phyloP scores from a whole-genome alignment of 2,329 filamentous ascomycete genomes.

The Sphaceloma murrayae region DNA sequence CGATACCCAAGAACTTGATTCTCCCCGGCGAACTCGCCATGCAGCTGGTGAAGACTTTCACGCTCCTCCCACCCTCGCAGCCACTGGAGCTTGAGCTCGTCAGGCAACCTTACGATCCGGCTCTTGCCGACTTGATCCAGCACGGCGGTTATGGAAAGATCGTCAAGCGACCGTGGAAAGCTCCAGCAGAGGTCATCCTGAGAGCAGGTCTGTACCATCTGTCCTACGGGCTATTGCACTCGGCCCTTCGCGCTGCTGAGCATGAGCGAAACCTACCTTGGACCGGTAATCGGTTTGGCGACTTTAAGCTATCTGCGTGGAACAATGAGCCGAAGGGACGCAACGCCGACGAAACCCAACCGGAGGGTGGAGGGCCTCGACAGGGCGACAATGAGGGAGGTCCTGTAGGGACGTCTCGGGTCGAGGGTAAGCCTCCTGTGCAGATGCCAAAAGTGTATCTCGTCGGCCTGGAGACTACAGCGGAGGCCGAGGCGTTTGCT shows the following conservation, averaged over 20 bases:
- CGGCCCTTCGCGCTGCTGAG: conserved; percentile 23
- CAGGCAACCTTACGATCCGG: conserved; percentile 19
- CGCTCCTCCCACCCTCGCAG: conserved; percentile 39
- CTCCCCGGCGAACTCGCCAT: conserved; percentile 41
- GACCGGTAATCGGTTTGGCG: conserved; percentile 6
- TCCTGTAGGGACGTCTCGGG: conserved; percentile 25
- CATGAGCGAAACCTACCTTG: conserved; percentile 22
- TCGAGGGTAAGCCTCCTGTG: conserved; percentile 28
- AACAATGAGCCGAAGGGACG: conserved; percentile 16
- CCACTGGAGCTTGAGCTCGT: conserved; percentile 25
- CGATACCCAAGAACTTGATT: conserved; percentile 35
- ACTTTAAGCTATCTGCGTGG: conserved; percentile 1
- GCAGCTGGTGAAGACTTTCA: conserved; percentile 37
- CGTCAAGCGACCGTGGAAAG: conserved; percentile 23
- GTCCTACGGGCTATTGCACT: conserved; percentile 19
- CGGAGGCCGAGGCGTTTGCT: conserved; percentile 46
- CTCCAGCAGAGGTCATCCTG: conserved; percentile 28
- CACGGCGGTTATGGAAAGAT: conserved; percentile 28
- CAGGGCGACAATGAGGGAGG: conserved; percentile 26
- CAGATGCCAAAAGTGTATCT: conserved; percentile 34
- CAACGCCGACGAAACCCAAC: conserved; percentile 13
- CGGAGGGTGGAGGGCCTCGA: too few species aligned
- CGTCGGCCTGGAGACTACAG: conserved; percentile 46
- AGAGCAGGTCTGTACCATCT: conserved; percentile 29
- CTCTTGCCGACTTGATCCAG: conserved; percentile 32